These are phyloP conservation scores for Jamesozyma spencerorum DNA, from an alignment of 805 yeast genomes.

Conservation along the genomic window DNA sequence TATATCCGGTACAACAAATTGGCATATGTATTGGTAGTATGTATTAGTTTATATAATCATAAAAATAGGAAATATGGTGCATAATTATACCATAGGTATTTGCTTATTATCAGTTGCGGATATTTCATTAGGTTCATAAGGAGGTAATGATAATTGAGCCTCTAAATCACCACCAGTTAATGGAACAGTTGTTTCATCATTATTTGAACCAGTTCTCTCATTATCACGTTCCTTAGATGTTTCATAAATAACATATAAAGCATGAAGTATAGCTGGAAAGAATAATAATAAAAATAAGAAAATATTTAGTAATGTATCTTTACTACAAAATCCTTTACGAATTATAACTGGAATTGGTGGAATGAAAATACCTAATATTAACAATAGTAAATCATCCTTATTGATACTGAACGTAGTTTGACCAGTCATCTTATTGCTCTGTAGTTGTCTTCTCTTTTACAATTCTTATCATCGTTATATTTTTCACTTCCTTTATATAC, in stretches of 20 bases:
- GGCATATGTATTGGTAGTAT: no score
- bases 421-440: no score
- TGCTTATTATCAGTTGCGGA: no score
- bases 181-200: no score
- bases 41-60: no score
- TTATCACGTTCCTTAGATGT: slow-evolving; percentile 18
- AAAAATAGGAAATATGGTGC: no score
- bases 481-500: neutral
- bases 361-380: slow-evolving; percentile 14
- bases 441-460: neutral
- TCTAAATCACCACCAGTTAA: no score
- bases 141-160: no score
- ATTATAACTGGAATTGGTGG: slow-evolving; percentile 20
- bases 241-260: slow-evolving; percentile 19
- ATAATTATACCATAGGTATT: no score
- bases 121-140: no score
- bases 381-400: slow-evolving; percentile 17
- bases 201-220: no score
- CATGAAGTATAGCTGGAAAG: slow-evolving; percentile 23
- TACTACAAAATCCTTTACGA: slow-evolving; percentile 17
- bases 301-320: slow-evolving; percentile 16
- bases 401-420: slow-evolving; percentile 12
- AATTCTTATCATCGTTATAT: neutral
- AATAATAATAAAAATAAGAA: slow-evolving; percentile 14
- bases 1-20: no score